Evolutionary conservation across 1,139 yeast genomes (phyloP), one percentile per base, ranked within the genome.

Genomic region (Pichia terricola): DNA sequence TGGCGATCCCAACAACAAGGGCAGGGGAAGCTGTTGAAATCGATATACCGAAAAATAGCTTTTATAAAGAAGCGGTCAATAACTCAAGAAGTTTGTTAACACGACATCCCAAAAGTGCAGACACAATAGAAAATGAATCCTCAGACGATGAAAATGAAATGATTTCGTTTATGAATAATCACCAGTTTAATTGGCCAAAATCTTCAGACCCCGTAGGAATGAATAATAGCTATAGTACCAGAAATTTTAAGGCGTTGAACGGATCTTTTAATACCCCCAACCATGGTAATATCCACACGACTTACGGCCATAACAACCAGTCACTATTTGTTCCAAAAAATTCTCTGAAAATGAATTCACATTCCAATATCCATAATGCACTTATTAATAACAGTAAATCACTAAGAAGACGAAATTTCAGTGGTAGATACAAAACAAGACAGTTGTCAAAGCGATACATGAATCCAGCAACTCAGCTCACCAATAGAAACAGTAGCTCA

Each of bases 1-100:
- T 85, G 81, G 85, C 94, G 0, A 85, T 85, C 36, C 91, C 94
- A 0, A 84, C 94, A 0, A 82, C 94, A 0, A 64, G 88, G 47
- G 74, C 77, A 33, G 94, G 94, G 2, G 94, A 80, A 53, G 75
- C 91, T 0, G 75, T 84, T 5, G 94, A 84, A 56, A 83, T 84
- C 26, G 81, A 85, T 1, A 71, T 75, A 52, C 42, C 40, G 6
- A 40, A 43, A 11, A 8, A 30, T 30, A 30, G 9, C 22, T 16
- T 16, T 16, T 16, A 35, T 32, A 28, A n/a, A 16, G 22, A 16
- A 16, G 22, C 22, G 22, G 22, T 16, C 22, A 16, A 16, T 16
- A 16, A 16, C 22, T 16, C 22, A 16, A 16, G 22, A 16, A 16
- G 22, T 16, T 16, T 16, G 22, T 16, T 16, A 16, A 16, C 22